Percentiles rank a stretch among this genome's conserved stretches.
Evolutionary conservation across 2,329 filamentous ascomycete genomes (phyloP).

Genomic region (Hypoxylon sp.): DNA sequence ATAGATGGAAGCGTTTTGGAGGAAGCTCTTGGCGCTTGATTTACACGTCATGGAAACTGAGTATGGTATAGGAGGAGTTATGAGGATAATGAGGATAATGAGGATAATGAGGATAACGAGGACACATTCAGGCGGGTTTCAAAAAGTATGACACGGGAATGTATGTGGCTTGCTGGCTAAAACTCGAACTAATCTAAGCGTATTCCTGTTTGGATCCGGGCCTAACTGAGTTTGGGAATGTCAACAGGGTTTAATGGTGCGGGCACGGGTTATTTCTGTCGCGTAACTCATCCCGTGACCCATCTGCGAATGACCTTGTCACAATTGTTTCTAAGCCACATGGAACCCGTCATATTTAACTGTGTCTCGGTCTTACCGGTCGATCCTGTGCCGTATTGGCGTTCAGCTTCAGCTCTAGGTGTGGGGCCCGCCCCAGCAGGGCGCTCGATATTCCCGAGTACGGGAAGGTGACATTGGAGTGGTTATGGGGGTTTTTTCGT

Average conservation of each 20-base stretch:
- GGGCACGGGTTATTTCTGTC: constrained; percentile 2
- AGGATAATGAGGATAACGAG: too few species aligned
- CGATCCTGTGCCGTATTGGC: constrained; percentile 10
- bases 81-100: neutral
- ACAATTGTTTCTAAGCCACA: constrained; percentile 5
- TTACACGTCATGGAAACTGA: too few species aligned
- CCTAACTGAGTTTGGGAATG: neutral
- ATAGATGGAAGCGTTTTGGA: constrained; percentile 45
- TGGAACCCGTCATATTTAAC: constrained; percentile 7
- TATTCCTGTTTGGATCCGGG: neutral
- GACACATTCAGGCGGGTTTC: neutral
- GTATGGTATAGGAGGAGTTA: neutral
- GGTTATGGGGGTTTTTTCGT: neutral
- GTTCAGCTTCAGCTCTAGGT: constrained; percentile 12
- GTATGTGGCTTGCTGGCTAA: neutral
- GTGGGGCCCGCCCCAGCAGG: constrained; percentile 15
- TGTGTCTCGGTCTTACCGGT: constrained; percentile 13
- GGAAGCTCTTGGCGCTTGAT: constrained; percentile 28
- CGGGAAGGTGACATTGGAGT: constrained; percentile 25
- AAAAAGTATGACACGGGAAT: too few species aligned
- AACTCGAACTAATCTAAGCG: neutral
- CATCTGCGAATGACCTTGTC: constrained; percentile 5
- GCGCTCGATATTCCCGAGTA: constrained; percentile 18
- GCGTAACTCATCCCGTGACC: neutral
- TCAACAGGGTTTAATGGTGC: neutral